These are phyloP conservation scores for Lipomyces yamadae DNA, from an alignment of 805 yeast genomes.

Conservation along the genomic window DNA sequence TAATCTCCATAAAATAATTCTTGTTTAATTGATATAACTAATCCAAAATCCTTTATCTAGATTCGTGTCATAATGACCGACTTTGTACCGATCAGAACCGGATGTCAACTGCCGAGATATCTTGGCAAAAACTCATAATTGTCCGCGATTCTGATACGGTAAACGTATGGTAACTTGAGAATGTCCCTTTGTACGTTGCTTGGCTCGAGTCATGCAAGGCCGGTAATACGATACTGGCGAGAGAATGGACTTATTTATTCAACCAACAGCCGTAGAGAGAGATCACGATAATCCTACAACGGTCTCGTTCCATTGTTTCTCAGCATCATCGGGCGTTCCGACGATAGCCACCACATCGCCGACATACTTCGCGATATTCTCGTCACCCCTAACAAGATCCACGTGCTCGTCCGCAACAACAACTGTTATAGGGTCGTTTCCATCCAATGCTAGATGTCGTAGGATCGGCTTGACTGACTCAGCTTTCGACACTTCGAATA, in stretches of 20 bases:
- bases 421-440: conserved; percentile 14
- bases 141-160: background rate
- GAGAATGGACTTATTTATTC: too few relatives aligned
- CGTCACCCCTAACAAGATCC: conserved; percentile 15
- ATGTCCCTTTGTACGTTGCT: background rate
- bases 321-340: conserved; percentile 10
- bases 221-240: background rate
- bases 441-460: conserved; percentile 31
- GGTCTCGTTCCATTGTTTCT: conserved; percentile 10
- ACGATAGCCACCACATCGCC: conserved; percentile 26
- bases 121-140: too few relatives aligned
- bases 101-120: background rate
- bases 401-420: conserved; percentile 19
- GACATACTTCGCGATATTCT: conserved; percentile 21
- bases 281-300: conserved; percentile 3
- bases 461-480: conserved; percentile 30
- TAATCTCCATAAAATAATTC: background rate
- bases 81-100: too few relatives aligned
- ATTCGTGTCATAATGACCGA: too few relatives aligned
- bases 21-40: background rate
- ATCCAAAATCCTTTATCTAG: background rate
- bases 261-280: too few relatives aligned
- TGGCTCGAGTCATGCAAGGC: background rate
- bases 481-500: conserved; percentile 21
- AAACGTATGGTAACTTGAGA: background rate